These are phyloP conservation scores for Terfezia boudieri DNA, from an alignment of 495 filamentous ascomycete genomes.

Conservation along the genomic window DNA sequence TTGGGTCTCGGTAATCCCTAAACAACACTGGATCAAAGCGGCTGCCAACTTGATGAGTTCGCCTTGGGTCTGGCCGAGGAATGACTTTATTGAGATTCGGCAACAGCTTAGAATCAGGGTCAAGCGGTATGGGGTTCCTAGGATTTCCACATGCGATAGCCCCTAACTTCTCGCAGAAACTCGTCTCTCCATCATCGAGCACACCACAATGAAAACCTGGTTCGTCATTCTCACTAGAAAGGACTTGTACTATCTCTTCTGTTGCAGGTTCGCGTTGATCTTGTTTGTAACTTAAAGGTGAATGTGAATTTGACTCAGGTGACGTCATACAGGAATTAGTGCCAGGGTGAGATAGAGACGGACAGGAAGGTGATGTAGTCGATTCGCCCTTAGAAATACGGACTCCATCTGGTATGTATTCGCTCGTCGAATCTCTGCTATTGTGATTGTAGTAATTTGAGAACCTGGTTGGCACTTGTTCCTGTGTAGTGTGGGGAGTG, in stretches of 20 bases:
- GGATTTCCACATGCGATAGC: constrained; percentile 46
- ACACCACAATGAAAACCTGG: constrained; percentile 10
- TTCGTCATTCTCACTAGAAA: constrained; percentile 2
- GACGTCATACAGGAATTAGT: constrained; percentile 46
- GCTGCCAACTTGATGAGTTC: constrained; percentile 48
- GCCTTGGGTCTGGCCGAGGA: neutral
- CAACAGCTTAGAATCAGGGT: constrained; percentile 1
- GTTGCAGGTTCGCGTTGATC: constrained; percentile 28
- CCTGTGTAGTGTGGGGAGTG: neutral
- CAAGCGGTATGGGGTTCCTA: constrained; percentile 39
- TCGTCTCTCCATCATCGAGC: constrained; percentile 20
- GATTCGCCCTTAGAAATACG: constrained; percentile 6
- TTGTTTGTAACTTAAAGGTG: neutral
- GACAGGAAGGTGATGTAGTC: constrained; percentile 35
- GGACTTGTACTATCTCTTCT: constrained; percentile 13
- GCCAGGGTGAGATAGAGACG: constrained; percentile 40
- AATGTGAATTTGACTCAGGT: constrained; percentile 32
- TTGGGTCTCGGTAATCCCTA: constrained; percentile 77
- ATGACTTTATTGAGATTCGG: constrained; percentile 8
- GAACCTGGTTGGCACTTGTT: neutral
- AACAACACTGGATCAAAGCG: constrained; percentile 86
- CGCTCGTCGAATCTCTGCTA: neutral
- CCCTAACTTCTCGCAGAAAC: constrained; percentile 46
- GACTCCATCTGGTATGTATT: neutral
- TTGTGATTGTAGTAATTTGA: neutral